Evolutionary conservation across 495 filamentous ascomycete genomes (phyloP).

Genomic region (Patellaria atrata): DNA sequence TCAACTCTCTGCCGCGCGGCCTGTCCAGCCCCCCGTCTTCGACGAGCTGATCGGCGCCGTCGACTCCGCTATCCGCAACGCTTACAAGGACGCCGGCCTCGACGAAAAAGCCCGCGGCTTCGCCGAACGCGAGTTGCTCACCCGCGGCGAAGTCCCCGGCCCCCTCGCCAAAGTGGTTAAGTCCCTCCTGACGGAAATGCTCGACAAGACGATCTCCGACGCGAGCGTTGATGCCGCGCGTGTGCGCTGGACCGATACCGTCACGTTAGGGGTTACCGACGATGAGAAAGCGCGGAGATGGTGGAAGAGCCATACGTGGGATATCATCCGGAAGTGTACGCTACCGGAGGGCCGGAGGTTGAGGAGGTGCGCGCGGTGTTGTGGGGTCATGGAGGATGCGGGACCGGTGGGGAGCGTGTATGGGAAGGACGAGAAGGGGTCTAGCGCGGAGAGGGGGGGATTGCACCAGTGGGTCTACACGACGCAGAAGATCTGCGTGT

Average conservation of each 20-base stretch:
- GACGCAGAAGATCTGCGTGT: too few species aligned
- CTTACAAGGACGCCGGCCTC: constrained; percentile 13
- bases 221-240: constrained; percentile 4
- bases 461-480: too few species aligned
- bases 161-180: constrained; percentile 18
- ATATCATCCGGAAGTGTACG: constrained; percentile 17
- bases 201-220: constrained; percentile 8
- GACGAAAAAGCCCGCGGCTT: constrained; percentile 9
- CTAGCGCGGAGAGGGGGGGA: too few species aligned
- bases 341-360: constrained; percentile 9
- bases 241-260: constrained; percentile 18
- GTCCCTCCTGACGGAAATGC: constrained; percentile 14
- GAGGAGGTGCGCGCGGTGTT: constrained; percentile 47
- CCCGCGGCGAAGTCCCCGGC: constrained; percentile 7
- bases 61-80: constrained; percentile 28
- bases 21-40: constrained; percentile 39
- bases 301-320: constrained; percentile 4
- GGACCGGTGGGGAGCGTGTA: constrained; percentile 13
- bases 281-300: constrained; percentile 6
- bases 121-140: constrained; percentile 19
- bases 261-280: constrained; percentile 9
- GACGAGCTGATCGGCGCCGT: constrained; percentile 32
- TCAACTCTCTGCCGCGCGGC: constrained; percentile 28
- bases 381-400: constrained; percentile 49
- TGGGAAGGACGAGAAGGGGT: too few species aligned